Percentiles rank a stretch among this genome's conserved stretches.
Evolutionary conservation across 306 rosid genomes (phyloP).

Genomic region (Astragalus glycyphyllos): DNA sequence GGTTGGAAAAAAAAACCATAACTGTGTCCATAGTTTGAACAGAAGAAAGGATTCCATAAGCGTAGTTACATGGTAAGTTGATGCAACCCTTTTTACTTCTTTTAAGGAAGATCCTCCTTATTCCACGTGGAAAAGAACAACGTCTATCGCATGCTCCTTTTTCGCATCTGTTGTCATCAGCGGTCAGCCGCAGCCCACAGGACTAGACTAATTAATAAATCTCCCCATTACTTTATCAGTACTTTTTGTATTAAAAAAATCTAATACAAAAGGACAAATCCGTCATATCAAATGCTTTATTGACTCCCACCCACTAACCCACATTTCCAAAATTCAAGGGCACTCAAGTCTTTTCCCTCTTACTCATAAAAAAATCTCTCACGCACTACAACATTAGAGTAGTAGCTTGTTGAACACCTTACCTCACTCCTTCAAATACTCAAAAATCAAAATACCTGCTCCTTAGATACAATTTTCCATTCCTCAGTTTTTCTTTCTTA

Average conservation of each 20-base stretch:
- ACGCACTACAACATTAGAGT: neutral
- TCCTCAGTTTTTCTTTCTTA: neutral
- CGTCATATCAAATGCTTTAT: conserved; percentile 41
- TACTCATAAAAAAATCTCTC: too few relatives aligned
- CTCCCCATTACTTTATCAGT: conserved; percentile 24
- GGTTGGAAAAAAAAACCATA: too few relatives aligned
- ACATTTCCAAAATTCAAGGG: conserved; percentile 47
- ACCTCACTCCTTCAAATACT: neutral
- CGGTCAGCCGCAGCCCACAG: conserved; percentile 37
- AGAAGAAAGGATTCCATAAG: conserved; percentile 25
- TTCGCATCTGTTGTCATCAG: conserved; percentile 27
- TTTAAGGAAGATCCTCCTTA: conserved; percentile 56
- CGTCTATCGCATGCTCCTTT: conserved; percentile 38
- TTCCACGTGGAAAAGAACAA: conserved; percentile 56
- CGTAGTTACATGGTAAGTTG: conserved; percentile 31
- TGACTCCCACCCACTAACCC: conserved; percentile 36
- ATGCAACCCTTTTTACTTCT: conserved; percentile 40
- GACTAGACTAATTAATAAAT: conserved; percentile 36
- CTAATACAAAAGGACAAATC: conserved; percentile 40
- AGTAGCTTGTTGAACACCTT: conserved; percentile 23
- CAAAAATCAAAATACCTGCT: neutral
- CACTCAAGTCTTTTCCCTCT: conserved; percentile 30
- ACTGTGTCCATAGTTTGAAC: neutral
- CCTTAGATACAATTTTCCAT: conserved; percentile 22
- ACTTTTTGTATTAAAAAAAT: neutral